Evolutionary conservation across 2,329 filamentous ascomycete genomes (phyloP).

Genomic region (Hypoxylon sp.): DNA sequence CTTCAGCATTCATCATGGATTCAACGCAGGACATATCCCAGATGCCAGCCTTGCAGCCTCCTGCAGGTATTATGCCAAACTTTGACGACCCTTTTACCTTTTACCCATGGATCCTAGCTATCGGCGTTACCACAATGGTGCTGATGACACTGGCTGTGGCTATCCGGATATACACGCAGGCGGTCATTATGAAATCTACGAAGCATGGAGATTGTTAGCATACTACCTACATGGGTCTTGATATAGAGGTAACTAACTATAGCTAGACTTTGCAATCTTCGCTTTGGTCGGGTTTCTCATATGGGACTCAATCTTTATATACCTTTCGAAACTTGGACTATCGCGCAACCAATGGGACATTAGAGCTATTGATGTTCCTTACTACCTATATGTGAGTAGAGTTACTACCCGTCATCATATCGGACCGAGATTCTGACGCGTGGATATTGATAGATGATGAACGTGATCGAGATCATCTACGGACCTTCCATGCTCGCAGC

Average conservation of each 20-base stretch:
- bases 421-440: too few relatives aligned
- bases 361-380: conserved; percentile 14
- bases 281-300: conserved; percentile 15
- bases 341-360: conserved; percentile 27
- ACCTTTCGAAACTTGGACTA: conserved; percentile 18
- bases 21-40: conserved; percentile 11
- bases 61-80: conserved; percentile 16
- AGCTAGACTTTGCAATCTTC: conserved; percentile 13
- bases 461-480: conserved; percentile 24
- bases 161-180: conserved; percentile 16
- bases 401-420: not conserved
- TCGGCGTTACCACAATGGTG: conserved; percentile 13
- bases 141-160: conserved; percentile 19
- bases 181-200: conserved; percentile 14
- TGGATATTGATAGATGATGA: conserved; percentile 14
- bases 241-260: not conserved
- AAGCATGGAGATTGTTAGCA: conserved; percentile 23
- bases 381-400: conserved; percentile 15
- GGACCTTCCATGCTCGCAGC: conserved; percentile 24
- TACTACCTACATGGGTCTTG: not conserved
- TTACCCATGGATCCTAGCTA: conserved; percentile 25
- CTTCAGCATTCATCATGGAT: not conserved
- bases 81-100: conserved; percentile 17
- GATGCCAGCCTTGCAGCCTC: conserved; percentile 18
- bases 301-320: conserved; percentile 24